These are phyloP conservation scores for Litsea cubeba DNA, from an alignment of 164 flowering plant genomes.

Conservation along the genomic window DNA sequence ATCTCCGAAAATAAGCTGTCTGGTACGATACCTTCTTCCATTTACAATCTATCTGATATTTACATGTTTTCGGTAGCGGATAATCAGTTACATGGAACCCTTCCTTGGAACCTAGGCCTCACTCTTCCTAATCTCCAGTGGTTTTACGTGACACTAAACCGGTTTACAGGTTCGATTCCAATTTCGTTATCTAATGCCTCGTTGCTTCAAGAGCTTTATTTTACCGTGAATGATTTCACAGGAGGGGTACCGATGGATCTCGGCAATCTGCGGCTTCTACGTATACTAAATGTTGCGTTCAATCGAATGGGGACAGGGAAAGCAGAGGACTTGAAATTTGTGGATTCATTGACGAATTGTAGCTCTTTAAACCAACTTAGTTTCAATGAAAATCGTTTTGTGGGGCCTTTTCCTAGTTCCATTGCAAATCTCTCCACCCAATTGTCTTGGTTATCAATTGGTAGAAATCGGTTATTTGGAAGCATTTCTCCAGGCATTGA, in stretches of 20 bases:
- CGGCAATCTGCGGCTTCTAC: neutral
- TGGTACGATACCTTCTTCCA: slow-evolving; percentile 6
- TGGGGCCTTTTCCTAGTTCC: slow-evolving; percentile 24
- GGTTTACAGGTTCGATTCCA: slow-evolving; percentile 7
- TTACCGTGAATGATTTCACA: neutral
- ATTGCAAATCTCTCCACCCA: slow-evolving; percentile 26
- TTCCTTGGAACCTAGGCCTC: slow-evolving; percentile 1
- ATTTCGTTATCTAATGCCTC: slow-evolving; percentile 8
- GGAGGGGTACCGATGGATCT: slow-evolving; percentile 7
- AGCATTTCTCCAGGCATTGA: slow-evolving; percentile 20
- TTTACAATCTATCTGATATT: slow-evolving; percentile 10
- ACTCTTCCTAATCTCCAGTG: neutral
- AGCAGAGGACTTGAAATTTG: slow-evolving; percentile 16
- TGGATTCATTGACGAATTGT: slow-evolving; percentile 16
- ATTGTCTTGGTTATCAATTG: neutral
- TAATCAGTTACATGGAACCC: slow-evolving; percentile 6
- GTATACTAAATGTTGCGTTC: neutral
- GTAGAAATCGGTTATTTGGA: slow-evolving; percentile 23
- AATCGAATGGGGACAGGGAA: slow-evolving; percentile 13
- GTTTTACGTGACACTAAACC: neutral
- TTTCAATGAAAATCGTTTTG: slow-evolving; percentile 9
- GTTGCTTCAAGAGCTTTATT: neutral
- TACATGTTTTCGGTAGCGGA: neutral
- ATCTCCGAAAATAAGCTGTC: neutral
- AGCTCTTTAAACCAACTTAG: slow-evolving; percentile 4